These are phyloP conservation scores for Phaeosphaeriaceae sp. DNA, from an alignment of 2,329 filamentous ascomycete genomes.

Conservation along the genomic window DNA sequence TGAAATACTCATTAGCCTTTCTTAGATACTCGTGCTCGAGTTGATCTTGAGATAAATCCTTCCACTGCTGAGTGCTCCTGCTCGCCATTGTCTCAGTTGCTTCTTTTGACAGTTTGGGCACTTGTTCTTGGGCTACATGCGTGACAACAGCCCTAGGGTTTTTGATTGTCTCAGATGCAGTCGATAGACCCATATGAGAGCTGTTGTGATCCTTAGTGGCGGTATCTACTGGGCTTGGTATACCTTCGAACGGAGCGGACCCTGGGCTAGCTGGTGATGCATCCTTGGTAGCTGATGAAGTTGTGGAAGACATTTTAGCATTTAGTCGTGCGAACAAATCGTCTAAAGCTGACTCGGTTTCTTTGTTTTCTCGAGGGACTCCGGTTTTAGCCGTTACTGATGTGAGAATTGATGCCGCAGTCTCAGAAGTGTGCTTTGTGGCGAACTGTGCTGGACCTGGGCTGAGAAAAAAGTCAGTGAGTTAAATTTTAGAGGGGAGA, in stretches of 20 bases:
- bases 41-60: conserved; percentile 6
- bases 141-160: neutral
- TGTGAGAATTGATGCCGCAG: neutral
- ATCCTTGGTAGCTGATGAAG: neutral
- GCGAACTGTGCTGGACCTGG: neutral
- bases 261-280: conserved; percentile 1
- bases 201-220: too few relatives aligned
- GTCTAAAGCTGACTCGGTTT: conserved; percentile 15
- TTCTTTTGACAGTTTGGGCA: neutral
- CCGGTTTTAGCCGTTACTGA: conserved; percentile 5
- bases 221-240: neutral
- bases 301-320: neutral
- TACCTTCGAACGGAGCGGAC: conserved; percentile 9
- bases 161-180: neutral
- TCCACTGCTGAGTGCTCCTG: neutral
- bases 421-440: neutral
- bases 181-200: neutral
- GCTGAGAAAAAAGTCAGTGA: neutral
- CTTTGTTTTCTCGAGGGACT: neutral
- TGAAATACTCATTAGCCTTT: conserved; percentile 25
- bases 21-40: conserved; percentile 21
- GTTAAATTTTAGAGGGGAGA: neutral
- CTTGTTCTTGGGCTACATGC: neutral
- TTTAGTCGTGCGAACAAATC: conserved; percentile 28
- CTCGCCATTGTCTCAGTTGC: too few relatives aligned